These are phyloP conservation scores for Suillus lakei DNA, from an alignment of 768 basidiomycete genomes.

Conservation along the genomic window DNA sequence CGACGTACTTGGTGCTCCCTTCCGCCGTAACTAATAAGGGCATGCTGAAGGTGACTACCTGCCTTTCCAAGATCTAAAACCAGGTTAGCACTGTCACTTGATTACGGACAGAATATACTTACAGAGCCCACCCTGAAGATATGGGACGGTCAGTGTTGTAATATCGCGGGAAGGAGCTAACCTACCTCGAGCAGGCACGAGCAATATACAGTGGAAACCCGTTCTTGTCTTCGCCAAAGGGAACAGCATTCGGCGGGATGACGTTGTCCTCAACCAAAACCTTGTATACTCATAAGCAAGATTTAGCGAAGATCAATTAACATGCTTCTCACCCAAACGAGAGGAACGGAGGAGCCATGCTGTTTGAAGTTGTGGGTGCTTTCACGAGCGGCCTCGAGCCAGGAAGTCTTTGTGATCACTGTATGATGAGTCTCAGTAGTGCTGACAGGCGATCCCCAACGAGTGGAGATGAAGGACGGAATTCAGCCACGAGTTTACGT, in stretches of 20 bases:
- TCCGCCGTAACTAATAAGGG: conserved; percentile 7
- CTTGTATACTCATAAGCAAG: conserved; percentile 12
- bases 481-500: conserved; percentile 4
- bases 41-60: conserved; percentile 5
- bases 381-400: conserved; percentile 33
- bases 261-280: conserved; percentile 33
- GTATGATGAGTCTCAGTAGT: conserved; percentile 7
- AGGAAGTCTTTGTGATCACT: conserved; percentile 11
- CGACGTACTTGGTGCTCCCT: conserved; percentile 5
- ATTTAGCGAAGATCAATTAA: neutral
- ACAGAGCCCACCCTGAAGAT: conserved; percentile 31
- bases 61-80: conserved; percentile 4
- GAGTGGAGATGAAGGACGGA: neutral
- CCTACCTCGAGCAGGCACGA: conserved; percentile 33
- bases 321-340: conserved; percentile 34
- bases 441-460: neutral
- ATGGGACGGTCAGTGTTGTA: neutral
- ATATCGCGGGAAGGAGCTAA: neutral
- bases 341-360: conserved; percentile 33
- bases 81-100: neutral
- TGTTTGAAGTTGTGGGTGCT: conserved; percentile 34
- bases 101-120: conserved; percentile 13
- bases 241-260: conserved; percentile 41
- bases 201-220: conserved; percentile 33
- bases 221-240: conserved; percentile 36